Conservation (phyloP, 192 early-diverging fungal genomes). For the Coemansia asiatica region DNA sequence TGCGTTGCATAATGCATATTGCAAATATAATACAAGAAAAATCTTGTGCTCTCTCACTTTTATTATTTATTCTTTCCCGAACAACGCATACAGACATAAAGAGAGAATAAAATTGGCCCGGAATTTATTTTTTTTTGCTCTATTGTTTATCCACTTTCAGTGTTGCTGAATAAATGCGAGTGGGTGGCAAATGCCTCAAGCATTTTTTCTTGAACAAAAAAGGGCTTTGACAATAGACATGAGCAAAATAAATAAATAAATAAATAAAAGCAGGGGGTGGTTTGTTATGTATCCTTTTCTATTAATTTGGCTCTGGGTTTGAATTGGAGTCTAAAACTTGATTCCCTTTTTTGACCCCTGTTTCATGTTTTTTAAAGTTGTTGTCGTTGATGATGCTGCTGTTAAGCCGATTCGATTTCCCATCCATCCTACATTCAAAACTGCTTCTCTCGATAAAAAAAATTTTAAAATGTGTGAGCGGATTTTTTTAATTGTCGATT, state of each 20-base stretch:
- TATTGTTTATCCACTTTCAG: background rate
- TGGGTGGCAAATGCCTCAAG: background rate
- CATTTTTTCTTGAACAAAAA: background rate
- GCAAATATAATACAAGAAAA: constrained; percentile 3
- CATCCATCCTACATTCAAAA: background rate
- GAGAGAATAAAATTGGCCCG: constrained; percentile 3
- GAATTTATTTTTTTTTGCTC: constrained; percentile 6
- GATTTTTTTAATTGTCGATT: constrained; percentile 1
- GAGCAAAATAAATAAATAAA: background rate
- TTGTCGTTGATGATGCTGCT: background rate
- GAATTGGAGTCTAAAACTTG: background rate
- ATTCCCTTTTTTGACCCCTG: background rate
- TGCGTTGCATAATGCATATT: constrained; percentile 11
- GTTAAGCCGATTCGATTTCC: constrained; percentile 1
- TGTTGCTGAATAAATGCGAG: constrained; percentile 5
- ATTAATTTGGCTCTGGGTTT: background rate
- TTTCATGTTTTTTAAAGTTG: constrained; percentile 8
- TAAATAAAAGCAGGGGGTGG: background rate
- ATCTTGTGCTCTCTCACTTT: background rate
- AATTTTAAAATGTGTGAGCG: constrained; percentile 8
- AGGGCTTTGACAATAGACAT: background rate
- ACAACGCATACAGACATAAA: background rate
- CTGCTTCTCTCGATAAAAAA: background rate
- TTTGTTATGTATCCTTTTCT: background rate
- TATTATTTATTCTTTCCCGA: constrained; percentile 1